Conservation (phyloP, 257 asterid species). For the Buddleja alternifolia region DNA sequence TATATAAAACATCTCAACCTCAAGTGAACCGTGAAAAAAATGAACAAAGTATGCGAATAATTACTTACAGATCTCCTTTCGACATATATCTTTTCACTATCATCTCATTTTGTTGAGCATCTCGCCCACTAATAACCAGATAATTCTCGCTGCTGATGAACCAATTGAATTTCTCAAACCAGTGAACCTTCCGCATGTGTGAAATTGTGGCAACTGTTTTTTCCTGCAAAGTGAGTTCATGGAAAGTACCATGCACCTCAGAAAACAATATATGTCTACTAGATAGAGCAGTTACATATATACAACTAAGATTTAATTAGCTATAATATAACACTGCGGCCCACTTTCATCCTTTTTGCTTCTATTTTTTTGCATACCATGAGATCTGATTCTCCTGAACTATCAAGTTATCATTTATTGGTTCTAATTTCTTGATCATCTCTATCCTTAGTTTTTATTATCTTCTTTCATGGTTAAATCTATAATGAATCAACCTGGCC, state of each 20-base stretch:
- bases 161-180: slow-evolving; percentile 99
- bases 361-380: slow-evolving; percentile 22
- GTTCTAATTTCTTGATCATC: slow-evolving; percentile 13
- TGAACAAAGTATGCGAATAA: slow-evolving; percentile 5
- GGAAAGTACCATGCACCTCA: slow-evolving; percentile 21
- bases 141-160: slow-evolving; percentile 98
- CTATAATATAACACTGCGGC: neutral
- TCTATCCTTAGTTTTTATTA: neutral
- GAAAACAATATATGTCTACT: slow-evolving; percentile 19
- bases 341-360: neutral
- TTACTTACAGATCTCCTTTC: slow-evolving; percentile 94
- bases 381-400: slow-evolving; percentile 7
- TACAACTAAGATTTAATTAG: slow-evolving; percentile 12
- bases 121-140: slow-evolving; percentile 92
- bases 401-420: slow-evolving; percentile 7
- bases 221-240: slow-evolving; percentile 58
- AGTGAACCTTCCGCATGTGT: slow-evolving; percentile 97
- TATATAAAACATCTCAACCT: slow-evolving; percentile 11
- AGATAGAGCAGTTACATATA: slow-evolving; percentile 24
- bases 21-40: neutral
- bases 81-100: slow-evolving; percentile 98
- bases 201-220: slow-evolving; percentile 92
- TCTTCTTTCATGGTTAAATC: slow-evolving; percentile 15
- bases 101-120: slow-evolving; percentile 99
- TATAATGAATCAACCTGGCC: slow-evolving; percentile 18